Evolutionary conservation across 148 eudicot species (phyloP), one percentile per base, ranked within the genome.

Genomic region (Nyssa sinensis): DNA sequence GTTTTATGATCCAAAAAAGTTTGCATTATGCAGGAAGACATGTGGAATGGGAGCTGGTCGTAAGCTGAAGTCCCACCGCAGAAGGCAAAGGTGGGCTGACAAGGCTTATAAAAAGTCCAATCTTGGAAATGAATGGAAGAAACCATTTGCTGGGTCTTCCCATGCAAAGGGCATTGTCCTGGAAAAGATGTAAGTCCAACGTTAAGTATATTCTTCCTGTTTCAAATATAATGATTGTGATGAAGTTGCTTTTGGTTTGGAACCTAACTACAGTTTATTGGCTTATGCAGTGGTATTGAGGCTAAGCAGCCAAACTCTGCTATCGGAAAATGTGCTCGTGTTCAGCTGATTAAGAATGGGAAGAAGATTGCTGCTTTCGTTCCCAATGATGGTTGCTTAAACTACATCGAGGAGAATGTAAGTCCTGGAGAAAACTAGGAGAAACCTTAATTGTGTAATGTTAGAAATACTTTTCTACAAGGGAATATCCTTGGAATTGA

Each of bases 301-400:
- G 51, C 51, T 44, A 44, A 44, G 51, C 51, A 44, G 51, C 51
- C 51, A 2, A 60, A 60, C 64, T 60, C 30, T 60, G 64, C 64
- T 11, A 60, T 23, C 47, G 49, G 72, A 33, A 75, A 69, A 17
- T 75, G 78, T 69, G 78, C 78, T 31, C 28, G 78, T 7, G 78
- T 75, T n/a, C 73, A 75, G 16, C 73, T 75, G 37, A 75, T 75
- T 37, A 75, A 75, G 55, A 75, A 75, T 27, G 78, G 78, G 12
- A 74, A 74, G 76, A 74, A 74, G 69, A 74, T 74, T 64, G 76
- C 76, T 19, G 69, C 76, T 16, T 75, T 75, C 53, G 78, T 75
- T 8, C 73, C 78, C 61, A 75, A 75, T 61, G 73, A 75, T 37
- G 78, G 73, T 75, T 75, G 78, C 31, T 62, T 75, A 19, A 75